A percentile compares a stretch with the other conserved stretches of the same genome.
Evolutionary conservation across 345 rosid species (phyloP).

Genomic region (Eutrema yunnanense): DNA sequence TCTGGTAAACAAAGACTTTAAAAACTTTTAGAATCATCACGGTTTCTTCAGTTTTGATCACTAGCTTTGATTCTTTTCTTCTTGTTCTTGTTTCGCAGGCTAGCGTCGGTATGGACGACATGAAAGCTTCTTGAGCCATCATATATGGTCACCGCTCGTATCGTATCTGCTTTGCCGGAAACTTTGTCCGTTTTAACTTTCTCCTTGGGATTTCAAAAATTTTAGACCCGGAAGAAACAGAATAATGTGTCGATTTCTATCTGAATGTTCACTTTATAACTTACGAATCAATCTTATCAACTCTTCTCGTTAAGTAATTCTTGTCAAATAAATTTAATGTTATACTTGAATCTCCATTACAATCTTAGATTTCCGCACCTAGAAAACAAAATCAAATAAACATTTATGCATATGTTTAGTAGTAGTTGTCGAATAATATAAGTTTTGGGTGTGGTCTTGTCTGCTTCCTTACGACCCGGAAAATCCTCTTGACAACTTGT

Average conservation of each 20-base stretch:
- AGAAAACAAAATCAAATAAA: neutral
- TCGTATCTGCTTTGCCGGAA: slow-evolving; percentile 12
- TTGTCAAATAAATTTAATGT: too few species aligned
- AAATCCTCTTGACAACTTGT: slow-evolving; percentile 23
- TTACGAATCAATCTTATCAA: neutral
- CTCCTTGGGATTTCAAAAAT: slow-evolving; percentile 2
- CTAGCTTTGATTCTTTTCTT: neutral
- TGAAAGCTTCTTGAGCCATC: slow-evolving; percentile 64
- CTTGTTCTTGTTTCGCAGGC: slow-evolving; percentile 40
- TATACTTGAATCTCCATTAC: neutral
- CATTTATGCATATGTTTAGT: neutral
- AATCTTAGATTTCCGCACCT: neutral
- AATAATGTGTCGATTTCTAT: slow-evolving; percentile 10
- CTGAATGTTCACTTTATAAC: slow-evolving; percentile 10
- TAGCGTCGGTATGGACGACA: slow-evolving; percentile 74
- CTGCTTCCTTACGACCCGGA: slow-evolving; percentile 24
- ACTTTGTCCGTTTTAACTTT: neutral
- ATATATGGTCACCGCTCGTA: neutral
- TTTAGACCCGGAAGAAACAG: slow-evolving; percentile 15
- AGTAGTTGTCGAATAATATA: neutral
- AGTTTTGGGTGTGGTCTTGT: slow-evolving; percentile 1
- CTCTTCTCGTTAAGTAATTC: neutral
- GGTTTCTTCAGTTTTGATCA: neutral
- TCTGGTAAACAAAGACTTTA: slow-evolving; percentile 49
- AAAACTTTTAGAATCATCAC: neutral